Base-by-base conservation (phyloP, 2,329 filamentous ascomycete species). In the Phaeosphaeria sp. region DNA sequence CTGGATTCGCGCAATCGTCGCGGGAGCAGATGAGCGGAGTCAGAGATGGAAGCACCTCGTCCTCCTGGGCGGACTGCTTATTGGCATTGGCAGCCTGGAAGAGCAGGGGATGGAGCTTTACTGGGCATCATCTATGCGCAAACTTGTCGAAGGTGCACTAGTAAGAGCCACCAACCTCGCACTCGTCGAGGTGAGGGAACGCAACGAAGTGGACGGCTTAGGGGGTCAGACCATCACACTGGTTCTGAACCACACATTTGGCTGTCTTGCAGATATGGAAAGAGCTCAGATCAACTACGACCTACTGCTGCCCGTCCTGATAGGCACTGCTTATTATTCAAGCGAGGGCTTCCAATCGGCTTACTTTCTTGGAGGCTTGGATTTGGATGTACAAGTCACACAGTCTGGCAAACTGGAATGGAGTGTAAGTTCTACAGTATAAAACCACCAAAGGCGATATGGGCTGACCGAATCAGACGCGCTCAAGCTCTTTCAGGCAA, bases 31-130 rank as follows among this genome's bases (percentile, higher is more conserved):
- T 68, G 86, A 85, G 46, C 83, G 81, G 66, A 89, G 81, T 27
- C 85, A 83, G 18, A 82, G 91, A 70, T 97, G 92, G 92, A 89
- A 92, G 75, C 93, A 97, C 75, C 78, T 93, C 27, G 81, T 97
- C n/a, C 84, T 93, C 5, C 84, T 97, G 9, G 88, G 89, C 0
- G 93, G 92, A 2, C 80, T 96, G 21, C 78, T 97, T 56, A 84
- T 94, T 72, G 92, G 91, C 9, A 89, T 93, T 71, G 89, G 68
- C 2, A 71, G 60, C 39, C 63, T 74, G 23, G 74, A 78, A 63
- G 71, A 76, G 65, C 72, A 76, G 41, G 76, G 84, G 17, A 83
- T 86, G 59, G 84, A 88, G 42, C 79, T 87, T 46, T 83, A 85
- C 57, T 85, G 86, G n/a, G 86, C 89, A 5, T 78, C 81, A 30